Evolutionary conservation across 2,329 filamentous ascomycete genomes (phyloP), one percentile per base, ranked within the genome.

Genomic region (Biscogniauxia mediterranea): DNA sequence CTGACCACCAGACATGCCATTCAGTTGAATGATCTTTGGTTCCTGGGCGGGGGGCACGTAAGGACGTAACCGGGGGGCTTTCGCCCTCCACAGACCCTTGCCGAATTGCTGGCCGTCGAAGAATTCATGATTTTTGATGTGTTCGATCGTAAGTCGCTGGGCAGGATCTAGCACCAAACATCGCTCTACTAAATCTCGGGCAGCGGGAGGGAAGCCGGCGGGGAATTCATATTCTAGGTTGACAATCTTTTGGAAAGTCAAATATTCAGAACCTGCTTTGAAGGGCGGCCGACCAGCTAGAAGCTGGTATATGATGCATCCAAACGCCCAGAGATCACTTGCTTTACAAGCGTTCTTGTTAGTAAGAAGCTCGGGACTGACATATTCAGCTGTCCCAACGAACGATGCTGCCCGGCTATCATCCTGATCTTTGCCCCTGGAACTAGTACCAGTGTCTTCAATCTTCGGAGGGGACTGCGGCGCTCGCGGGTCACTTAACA

Each of bases 201-300:
- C 95, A 1, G 92, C 85, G 5, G 88, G 81, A 1, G 95, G 95
- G 69, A 99, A 99, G 1, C 92, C 93, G 26, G 86, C 78, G 0
- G 95, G 95, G 66, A 98, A 99, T 53, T 94, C 90, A 73, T 98
- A 99, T 58, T 99, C 94, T 52, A 99, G 82, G 32, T 85, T 89
- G 57, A 99, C 92, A 72, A 99, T 99, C 77, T 98, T 99, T 75
- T 99, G 95, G 73, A 99, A 99, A 0, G 95, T 99, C 73, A 95
- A 84, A 71, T 98, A 99, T 74, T 99, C 95, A 68, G 96, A 97
- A 15, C 85, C 90, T 50, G 91, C 95, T 75, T 99, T 99, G 81
- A 99, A 99, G 0, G 95, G 95, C 5, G 95, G 95, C 62, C 95
- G 84, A n/a, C 95, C 95, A n/a, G 91, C 91, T 38, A 99, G 81